Evolutionary conservation across 768 basidiomycete species (phyloP).

Genomic region (Termitomyces eurrhizus): DNA sequence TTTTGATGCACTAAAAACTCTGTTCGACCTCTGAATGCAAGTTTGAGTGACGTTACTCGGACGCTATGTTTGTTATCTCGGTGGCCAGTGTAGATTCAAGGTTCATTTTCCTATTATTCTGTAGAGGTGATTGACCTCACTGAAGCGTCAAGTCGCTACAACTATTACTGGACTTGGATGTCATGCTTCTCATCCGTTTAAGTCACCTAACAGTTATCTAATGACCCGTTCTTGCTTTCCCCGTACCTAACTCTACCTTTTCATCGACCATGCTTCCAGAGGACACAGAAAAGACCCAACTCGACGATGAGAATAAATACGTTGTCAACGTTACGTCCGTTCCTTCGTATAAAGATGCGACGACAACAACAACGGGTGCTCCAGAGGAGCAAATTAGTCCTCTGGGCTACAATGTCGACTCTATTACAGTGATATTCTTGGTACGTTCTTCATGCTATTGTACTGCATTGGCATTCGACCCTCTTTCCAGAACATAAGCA

Average conservation of each 20-base stretch:
- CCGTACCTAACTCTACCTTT: not conserved
- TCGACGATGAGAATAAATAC: conserved; percentile 14
- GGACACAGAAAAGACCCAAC: conserved; percentile 9
- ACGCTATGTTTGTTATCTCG: not conserved
- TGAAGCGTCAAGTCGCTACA: not conserved
- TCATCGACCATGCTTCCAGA: conserved; percentile 15
- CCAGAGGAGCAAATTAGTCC: conserved; percentile 30
- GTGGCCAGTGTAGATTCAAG: not conserved
- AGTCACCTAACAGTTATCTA: not conserved
- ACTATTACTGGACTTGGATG: not conserved
- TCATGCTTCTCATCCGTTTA: not conserved
- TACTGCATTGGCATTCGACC: not conserved
- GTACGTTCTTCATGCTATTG: not conserved
- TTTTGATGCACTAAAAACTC: too few relatives aligned
- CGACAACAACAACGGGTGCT: conserved; percentile 23
- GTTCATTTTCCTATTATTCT: not conserved
- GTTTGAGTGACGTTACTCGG: not conserved
- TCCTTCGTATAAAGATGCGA: conserved; percentile 25
- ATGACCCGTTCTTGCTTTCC: not conserved
- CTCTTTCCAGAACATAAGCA: conserved; percentile 26
- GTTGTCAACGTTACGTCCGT: conserved; percentile 15
- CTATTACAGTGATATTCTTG: conserved; percentile 13
- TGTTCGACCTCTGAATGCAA: not conserved
- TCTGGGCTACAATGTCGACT: conserved; percentile 31
- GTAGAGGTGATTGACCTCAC: not conserved